Percentiles rank a stretch among this genome's conserved stretches.
Evolutionary conservation across 129 eudicot species (phyloP).

Genomic region (Smallanthus sonchifolius): DNA sequence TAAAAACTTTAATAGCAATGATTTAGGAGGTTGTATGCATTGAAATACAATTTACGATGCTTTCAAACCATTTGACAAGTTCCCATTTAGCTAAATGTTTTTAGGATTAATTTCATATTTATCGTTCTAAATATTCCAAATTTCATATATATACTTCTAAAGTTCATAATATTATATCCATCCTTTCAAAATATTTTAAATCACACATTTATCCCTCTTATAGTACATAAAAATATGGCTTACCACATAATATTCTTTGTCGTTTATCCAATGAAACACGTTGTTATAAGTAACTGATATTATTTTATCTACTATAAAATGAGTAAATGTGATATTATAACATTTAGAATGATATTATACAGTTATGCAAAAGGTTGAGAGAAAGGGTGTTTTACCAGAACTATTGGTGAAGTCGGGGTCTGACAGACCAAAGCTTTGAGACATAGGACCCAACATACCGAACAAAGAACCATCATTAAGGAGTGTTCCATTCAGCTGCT

Average conservation of each 20-base stretch:
- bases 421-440: conserved; percentile 50
- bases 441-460: conserved; percentile 51
- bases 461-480: conserved; percentile 55
- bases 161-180: neutral
- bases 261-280: neutral
- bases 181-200: neutral
- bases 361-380: conserved; percentile 7
- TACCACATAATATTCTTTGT: neutral
- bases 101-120: neutral
- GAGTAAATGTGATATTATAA: neutral
- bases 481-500: conserved; percentile 52
- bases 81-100: neutral
- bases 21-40: conserved; percentile 2
- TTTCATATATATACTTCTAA: neutral
- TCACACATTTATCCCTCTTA: neutral
- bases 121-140: neutral
- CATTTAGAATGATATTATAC: neutral
- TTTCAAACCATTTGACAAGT: neutral
- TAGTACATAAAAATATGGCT: neutral
- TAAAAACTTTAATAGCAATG: neutral
- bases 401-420: conserved; percentile 53
- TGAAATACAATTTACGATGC: neutral
- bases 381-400: conserved; percentile 44
- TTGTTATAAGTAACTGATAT: neutral
- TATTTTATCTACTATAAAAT: neutral